Evolutionary conservation across 2,329 filamentous ascomycete species (phyloP), one percentile per base, ranked within the genome.

Genomic region (Exophiala oligosperma): DNA sequence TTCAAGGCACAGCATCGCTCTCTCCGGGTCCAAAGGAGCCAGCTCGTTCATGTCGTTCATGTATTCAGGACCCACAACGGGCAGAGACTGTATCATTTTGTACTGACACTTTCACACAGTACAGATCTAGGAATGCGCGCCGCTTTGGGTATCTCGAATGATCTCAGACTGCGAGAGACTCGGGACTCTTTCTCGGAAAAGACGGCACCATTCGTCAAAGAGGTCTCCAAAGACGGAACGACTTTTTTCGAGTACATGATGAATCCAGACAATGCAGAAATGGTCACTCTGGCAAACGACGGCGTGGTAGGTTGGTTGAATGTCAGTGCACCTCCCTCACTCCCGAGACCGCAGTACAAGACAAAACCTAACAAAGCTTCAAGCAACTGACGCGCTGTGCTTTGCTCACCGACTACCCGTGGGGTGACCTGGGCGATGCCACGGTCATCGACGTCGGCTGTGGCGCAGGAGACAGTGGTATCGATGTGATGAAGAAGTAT

Each of bases 351-450:
- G 17, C 17, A 17, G 17, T 17, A 17, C 17, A 17, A 17, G 17
- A 17, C 17, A 17, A 17, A 17, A 17, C 17, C 17, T 17, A 17
- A 17, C 17, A 17, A 17, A 17, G 17, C 17, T 17, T 17, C 17
- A 17, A 56, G 54, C 28, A 46, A 53, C 14, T 54, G 32, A 59
- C 56, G 6, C 40, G 56, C 17, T 7, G 9, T 14, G 24, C 26
- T 4, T 43, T 59, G 23, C 51, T 59, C 11, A 37, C 14, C n/a
- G 58, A 60, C 32, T 60, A 57, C 38, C 58, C 58, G 2, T 60
- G 58, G 58, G 43, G 14, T 17, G 58, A 60, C 12, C 44, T 57
- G 3, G 41, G 41, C 9, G 24, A 35, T 6, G 54, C 44, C 2
- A 54, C 41, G 1, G 58, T 60, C 7, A 29, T 60, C n/a, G 58